Evolutionary conservation across 2,329 filamentous ascomycete genomes (phyloP).

Genomic region (Colletotrichum coccodes): DNA sequence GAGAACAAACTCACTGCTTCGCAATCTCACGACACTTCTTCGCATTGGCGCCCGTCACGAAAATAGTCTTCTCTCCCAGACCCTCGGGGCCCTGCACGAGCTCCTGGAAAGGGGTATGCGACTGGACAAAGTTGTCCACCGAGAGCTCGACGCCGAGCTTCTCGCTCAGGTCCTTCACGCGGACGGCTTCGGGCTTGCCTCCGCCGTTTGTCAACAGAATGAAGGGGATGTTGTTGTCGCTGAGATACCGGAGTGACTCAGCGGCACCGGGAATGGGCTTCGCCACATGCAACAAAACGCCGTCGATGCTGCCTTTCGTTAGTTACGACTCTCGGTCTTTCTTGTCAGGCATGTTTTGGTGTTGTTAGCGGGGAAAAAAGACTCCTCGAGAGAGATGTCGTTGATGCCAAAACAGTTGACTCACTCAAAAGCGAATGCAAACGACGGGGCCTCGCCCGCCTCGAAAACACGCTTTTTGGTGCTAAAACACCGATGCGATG

Average conservation of each 20-base stretch:
- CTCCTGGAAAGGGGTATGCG: constrained; percentile 88
- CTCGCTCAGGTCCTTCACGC: constrained; percentile 34
- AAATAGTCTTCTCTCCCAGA: constrained; percentile 72
- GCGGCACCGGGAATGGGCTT: constrained; percentile 82
- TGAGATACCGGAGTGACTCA: constrained; percentile 77
- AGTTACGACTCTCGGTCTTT: not conserved
- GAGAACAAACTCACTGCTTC: constrained; percentile 62
- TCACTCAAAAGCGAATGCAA: constrained; percentile 53
- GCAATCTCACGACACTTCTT: constrained; percentile 78
- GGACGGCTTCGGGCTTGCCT: constrained; percentile 76
- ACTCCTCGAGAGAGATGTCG: no score
- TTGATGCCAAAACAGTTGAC: no score
- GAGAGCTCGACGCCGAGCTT: constrained; percentile 62
- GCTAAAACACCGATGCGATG: constrained; percentile 3
- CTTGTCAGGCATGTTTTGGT: no score
- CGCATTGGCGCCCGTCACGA: constrained; percentile 78
- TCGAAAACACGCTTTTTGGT: constrained; percentile 31
- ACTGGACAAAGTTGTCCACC: constrained; percentile 78
- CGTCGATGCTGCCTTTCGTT: constrained; percentile 74
- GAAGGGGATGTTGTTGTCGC: constrained; percentile 83
- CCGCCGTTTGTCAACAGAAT: constrained; percentile 97
- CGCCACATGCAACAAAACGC: constrained; percentile 88
- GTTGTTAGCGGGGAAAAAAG: no score
- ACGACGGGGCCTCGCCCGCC: constrained; percentile 39
- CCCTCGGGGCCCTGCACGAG: constrained; percentile 66